Evolutionary conservation across 768 basidiomycete species (phyloP).

Genomic region (Kwoniella newhampshirensis): DNA sequence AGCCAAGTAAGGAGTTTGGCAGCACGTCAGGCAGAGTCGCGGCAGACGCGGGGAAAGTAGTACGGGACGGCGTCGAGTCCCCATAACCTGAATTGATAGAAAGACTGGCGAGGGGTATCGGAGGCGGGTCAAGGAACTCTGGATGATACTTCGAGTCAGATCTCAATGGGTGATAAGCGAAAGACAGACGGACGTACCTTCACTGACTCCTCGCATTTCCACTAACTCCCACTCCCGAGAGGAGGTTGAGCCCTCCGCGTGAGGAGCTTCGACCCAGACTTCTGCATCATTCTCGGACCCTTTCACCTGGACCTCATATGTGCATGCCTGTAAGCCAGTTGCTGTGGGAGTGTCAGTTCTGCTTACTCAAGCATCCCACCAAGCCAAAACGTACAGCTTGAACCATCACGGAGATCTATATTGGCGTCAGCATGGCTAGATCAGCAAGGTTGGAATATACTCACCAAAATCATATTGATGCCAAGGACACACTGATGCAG

Average conservation of each 20-base stretch:
- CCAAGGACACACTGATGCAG: constrained; percentile 40
- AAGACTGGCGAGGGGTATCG: constrained; percentile 37
- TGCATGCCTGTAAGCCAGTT: constrained; percentile 40
- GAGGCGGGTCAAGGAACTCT: constrained; percentile 70
- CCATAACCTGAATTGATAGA: constrained; percentile 11
- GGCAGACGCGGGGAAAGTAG: constrained; percentile 10
- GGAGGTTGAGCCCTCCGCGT: constrained; percentile 2
- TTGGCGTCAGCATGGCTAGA: constrained; percentile 1
- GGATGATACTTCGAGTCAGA: constrained; percentile 28
- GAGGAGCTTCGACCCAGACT: constrained; percentile 37
- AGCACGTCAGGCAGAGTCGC: constrained; percentile 17
- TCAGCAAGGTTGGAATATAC: not conserved
- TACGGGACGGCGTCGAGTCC: constrained; percentile 20
- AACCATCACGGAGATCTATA: constrained; percentile 31
- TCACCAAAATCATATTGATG: constrained; percentile 47
- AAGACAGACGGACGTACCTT: constrained; percentile 24
- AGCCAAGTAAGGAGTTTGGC: constrained; percentile 71
- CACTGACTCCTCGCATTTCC: constrained; percentile 43
- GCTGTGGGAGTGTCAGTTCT: constrained; percentile 4
- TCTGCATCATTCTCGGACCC: constrained; percentile 22
- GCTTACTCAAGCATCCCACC: not conserved
- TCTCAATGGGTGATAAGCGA: not conserved
- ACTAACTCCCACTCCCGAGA: constrained; percentile 38
- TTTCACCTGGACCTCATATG: constrained; percentile 36
- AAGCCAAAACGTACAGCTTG: constrained; percentile 25